Evolutionary conservation across 352 stramenopile species (phyloP).

Genomic region (Pilasporangium apinafurcum): DNA sequence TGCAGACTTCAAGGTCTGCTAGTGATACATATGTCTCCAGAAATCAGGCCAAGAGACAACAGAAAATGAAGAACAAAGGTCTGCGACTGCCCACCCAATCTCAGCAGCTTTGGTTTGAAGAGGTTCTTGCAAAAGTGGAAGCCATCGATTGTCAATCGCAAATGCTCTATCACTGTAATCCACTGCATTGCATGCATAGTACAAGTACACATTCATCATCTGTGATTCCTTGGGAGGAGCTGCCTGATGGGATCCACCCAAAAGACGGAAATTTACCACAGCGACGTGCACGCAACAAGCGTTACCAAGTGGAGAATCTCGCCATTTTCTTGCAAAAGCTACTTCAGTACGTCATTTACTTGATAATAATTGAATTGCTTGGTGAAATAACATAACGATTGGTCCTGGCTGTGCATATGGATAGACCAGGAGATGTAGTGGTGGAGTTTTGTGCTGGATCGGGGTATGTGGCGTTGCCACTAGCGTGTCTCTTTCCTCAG

Average conservation of each 20-base stretch:
- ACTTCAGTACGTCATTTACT: slow-evolving; percentile 25
- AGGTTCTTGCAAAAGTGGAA: slow-evolving; percentile 56
- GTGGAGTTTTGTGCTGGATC: slow-evolving; percentile 82
- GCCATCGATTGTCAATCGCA: slow-evolving; percentile 22
- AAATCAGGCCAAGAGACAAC: slow-evolving; percentile 20
- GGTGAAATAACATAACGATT: no score
- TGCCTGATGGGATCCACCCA: slow-evolving; percentile 65
- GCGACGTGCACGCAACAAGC: slow-evolving; percentile 57
- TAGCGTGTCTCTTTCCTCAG: slow-evolving; percentile 65
- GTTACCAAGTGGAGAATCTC: slow-evolving; percentile 74
- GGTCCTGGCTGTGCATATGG: no score
- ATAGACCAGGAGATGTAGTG: slow-evolving; percentile 63
- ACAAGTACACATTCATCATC: background rate
- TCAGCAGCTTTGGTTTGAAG: slow-evolving; percentile 68
- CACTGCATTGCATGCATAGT: slow-evolving; percentile 37
- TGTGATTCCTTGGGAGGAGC: slow-evolving; percentile 53
- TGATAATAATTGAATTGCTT: background rate
- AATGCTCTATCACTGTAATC: slow-evolving; percentile 54
- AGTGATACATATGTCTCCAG: background rate
- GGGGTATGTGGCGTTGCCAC: slow-evolving; percentile 67
- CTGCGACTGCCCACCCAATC: slow-evolving; percentile 36
- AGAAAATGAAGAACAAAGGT: slow-evolving; percentile 45
- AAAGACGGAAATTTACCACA: slow-evolving; percentile 52
- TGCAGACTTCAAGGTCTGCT: background rate
- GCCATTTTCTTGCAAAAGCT: slow-evolving; percentile 60